These are phyloP conservation scores for Silene latifolia DNA, from an alignment of 148 eudicot species.

Conservation along the genomic window DNA sequence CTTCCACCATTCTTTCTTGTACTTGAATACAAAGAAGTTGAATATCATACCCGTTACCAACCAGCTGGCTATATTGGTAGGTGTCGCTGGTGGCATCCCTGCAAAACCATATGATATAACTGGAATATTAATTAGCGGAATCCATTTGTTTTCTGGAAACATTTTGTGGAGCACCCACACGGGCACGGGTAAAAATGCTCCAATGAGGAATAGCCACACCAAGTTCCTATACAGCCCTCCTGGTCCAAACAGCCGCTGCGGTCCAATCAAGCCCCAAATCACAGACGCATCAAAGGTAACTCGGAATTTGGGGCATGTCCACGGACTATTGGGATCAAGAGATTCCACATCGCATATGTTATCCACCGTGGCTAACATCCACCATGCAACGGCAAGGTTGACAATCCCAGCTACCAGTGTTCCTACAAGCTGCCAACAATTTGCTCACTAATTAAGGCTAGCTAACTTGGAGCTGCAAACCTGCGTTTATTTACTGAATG, in stretches of 20 bases:
- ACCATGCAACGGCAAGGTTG: constrained; percentile 94
- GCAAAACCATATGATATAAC: constrained; percentile 96
- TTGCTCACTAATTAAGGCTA: background rate
- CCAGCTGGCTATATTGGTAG: constrained; percentile 95
- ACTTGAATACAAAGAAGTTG: constrained; percentile 87
- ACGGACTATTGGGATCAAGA: constrained; percentile 88
- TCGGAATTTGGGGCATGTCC: constrained; percentile 97
- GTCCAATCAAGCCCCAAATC: constrained; percentile 99
- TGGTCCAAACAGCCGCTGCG: constrained; percentile 70
- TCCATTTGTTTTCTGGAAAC: constrained; percentile 91
- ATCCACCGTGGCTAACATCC: constrained; percentile 84
- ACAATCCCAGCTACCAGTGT: constrained; percentile 75
- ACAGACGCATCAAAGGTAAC: constrained; percentile 95
- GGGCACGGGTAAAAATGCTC: constrained; percentile 86
- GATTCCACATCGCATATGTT: constrained; percentile 83
- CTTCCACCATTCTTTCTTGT: constrained; percentile 87
- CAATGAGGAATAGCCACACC: constrained; percentile 89
- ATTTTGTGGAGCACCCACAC: constrained; percentile 84
- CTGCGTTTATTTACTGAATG: background rate
- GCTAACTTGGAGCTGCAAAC: background rate
- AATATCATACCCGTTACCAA: constrained; percentile 72
- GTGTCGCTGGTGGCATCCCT: constrained; percentile 98
- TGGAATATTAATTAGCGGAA: constrained; percentile 81
- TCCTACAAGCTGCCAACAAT: constrained; percentile 59
- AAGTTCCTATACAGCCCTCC: constrained; percentile 86